Evolutionary conservation across 805 yeast species (phyloP), one percentile per base, ranked within the genome.

Genomic region (Teunomyces atbi): DNA sequence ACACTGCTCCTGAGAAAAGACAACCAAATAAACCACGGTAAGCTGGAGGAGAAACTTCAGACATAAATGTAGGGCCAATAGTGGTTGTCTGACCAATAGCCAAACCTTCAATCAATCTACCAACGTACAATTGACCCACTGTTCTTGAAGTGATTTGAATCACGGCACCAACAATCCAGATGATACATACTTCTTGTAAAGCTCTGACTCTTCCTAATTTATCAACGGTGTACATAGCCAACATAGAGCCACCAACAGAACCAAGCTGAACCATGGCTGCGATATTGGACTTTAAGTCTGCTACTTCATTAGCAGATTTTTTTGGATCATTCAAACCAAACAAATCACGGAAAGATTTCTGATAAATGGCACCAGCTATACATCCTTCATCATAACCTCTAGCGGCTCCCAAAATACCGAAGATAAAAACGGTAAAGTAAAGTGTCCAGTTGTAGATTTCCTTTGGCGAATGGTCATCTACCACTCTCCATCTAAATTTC

Each of bases 321-420:
- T 53, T 50, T 4, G 65, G 55, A 52, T 77, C 78, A 12, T 61
- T 55, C 19, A 81, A 64, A 0, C 81, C 81, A 54, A 78, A 78
- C 41, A 61, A 59, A 5, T 55, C 44, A 26, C 55, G 60, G 57
- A 81, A 81, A 0, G 77, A 65, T 3, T 51, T 47, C 53, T 74
- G 81, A 8, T 75, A 66, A 16, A 74, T 62, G 5, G 72, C 61
- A 10, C 80, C 81, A 6, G 79, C 62, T 28, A 75, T 68, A 49
- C 62, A 62, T 28, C 84, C 84, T 58, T 81, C 84, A 57, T 81
- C 84, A 39, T 68, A 72, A 11, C 84, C 85, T 60, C 85, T 62
- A 4, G 81, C 80, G 28, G 76, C 68, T 5, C 85, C 85, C 37
- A 79, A 59, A 13, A 79, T 58, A 40, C 84, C 85, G 60, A 79